Evolutionary conservation across 768 basidiomycete genomes (phyloP), one percentile per base, ranked within the genome.

Genomic region (Mycena albidolilacea): DNA sequence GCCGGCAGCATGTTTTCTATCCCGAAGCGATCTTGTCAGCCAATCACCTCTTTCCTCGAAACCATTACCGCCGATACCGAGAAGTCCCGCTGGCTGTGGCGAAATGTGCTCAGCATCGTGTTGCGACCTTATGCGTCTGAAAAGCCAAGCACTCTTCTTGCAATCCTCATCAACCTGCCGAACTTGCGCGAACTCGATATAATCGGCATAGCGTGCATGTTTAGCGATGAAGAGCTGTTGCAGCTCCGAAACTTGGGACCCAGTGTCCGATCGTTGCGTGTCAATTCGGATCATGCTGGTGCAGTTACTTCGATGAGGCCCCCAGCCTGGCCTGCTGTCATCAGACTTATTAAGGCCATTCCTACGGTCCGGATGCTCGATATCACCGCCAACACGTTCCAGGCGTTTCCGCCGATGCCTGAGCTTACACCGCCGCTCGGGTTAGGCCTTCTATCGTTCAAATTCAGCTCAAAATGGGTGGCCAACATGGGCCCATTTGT

Each of bases 161-260:
- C 39, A 0, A 58, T 67, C 19, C 66, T 68, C 35, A 68, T 23
- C 10, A 59, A 46, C 15, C 46, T 68, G 3, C 67, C 52, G 46
- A 68, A 68, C 15, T 43, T 68, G 44, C 57, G 10, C 43, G 67
- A 68, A 7, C 46, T 68, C 44, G 41, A 66, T 30, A 38, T 67
- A 4, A 15, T 39, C 11, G 57, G 43, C 14, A 1, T 6, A 5
- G 21, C 19, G 44, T 46, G 43, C 35, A 19, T 19, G 19, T 68
- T 60, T 19, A 68, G 17, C 19, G 57, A 68, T 2, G 58, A 0
- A 8, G 58, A 60, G 46, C 37, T 60, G 5, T 5, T 14, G 30
- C 67, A 41, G 12, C 59, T 68, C 17, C 58, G 35, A 15, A 6
- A 38, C 37, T 50, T 11, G 9, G 35, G 46, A 5, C 57, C 35